Conservation (phyloP, 2,329 filamentous ascomycete genomes). For the Onygena corvina region DNA sequence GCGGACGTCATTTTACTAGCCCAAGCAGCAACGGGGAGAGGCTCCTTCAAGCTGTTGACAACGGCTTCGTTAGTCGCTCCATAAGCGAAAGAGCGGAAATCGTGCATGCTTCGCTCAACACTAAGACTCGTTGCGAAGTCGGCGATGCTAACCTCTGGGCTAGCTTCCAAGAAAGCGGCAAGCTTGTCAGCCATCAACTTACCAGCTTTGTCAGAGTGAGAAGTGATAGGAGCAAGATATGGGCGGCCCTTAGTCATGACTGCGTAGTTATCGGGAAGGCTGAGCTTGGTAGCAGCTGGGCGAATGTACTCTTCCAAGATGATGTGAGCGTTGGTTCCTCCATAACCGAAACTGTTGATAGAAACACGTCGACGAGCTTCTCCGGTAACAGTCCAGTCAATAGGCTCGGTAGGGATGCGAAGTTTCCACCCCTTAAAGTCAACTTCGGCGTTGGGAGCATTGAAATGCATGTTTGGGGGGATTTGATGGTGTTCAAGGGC, state of each 20-base stretch:
- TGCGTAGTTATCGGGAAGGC: neutral
- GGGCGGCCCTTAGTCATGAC: constrained; percentile 5
- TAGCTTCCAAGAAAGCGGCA: constrained; percentile 5
- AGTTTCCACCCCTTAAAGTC: constrained; percentile 17
- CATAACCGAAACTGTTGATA: constrained; percentile 18
- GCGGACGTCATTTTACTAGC: constrained; percentile 16
- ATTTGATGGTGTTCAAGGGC: constrained; percentile 20
- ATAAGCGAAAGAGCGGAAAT: constrained; percentile 5
- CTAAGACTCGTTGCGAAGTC: constrained; percentile 9
- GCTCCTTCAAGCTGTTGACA: neutral
- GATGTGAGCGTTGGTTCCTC: constrained; percentile 14
- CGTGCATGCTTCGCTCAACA: constrained; percentile 6
- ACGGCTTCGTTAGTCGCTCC: constrained; percentile 6
- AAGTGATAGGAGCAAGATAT: constrained; percentile 14
- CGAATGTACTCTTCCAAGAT: constrained; percentile 12
- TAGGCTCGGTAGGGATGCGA: constrained; percentile 14
- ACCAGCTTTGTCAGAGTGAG: constrained; percentile 14
- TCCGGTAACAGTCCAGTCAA: constrained; percentile 6
- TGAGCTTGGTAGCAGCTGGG: neutral
- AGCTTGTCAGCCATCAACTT: constrained; percentile 12
- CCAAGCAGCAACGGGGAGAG: constrained; percentile 22
- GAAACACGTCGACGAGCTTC: constrained; percentile 14
- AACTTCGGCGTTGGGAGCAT: constrained; percentile 12
- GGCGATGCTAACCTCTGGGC: constrained; percentile 5
- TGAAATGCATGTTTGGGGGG: constrained; percentile 22